Percentiles rank a stretch among this genome's conserved stretches.
phyloP scores from a whole-genome alignment of 192 early-diverging fungal species.

The Umbelopsis vinacea region DNA sequence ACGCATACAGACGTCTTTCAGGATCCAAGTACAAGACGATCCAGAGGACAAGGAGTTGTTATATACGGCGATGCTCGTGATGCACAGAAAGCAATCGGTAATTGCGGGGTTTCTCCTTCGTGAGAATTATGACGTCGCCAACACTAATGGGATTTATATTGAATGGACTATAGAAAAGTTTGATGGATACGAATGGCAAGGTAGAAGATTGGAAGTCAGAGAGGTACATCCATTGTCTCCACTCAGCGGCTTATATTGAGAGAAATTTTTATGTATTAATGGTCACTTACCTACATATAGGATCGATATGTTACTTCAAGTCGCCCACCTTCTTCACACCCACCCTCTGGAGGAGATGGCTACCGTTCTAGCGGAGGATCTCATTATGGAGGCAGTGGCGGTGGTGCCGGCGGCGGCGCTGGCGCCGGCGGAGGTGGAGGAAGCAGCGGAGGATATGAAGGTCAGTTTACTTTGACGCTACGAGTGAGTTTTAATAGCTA shows the following conservation, averaged over 20 bases:
- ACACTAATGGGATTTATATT: background rate
- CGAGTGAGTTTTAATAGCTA: background rate
- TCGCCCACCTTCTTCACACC: conserved; percentile 2
- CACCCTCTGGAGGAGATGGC: conserved; percentile 10
- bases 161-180: conserved; percentile 65
- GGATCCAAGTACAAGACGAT: conserved; percentile 57
- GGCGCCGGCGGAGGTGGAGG: background rate
- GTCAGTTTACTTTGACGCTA: background rate
- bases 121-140: background rate
- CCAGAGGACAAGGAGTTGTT: conserved; percentile 77
- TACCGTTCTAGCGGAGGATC: background rate
- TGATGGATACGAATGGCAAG: conserved; percentile 80
- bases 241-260: no score
- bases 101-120: background rate
- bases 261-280: no score
- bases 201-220: conserved; percentile 76
- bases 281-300: background rate
- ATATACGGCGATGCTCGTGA: conserved; percentile 70
- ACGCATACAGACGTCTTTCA: conserved; percentile 71
- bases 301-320: conserved; percentile 19
- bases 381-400: background rate
- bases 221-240: conserved; percentile 56
- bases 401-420: background rate
- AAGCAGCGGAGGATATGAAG: conserved; percentile 6
- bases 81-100: conserved; percentile 77